These are phyloP conservation scores for Phytophthora pisi DNA, from an alignment of 352 stramenopile genomes.

Conservation along the genomic window DNA sequence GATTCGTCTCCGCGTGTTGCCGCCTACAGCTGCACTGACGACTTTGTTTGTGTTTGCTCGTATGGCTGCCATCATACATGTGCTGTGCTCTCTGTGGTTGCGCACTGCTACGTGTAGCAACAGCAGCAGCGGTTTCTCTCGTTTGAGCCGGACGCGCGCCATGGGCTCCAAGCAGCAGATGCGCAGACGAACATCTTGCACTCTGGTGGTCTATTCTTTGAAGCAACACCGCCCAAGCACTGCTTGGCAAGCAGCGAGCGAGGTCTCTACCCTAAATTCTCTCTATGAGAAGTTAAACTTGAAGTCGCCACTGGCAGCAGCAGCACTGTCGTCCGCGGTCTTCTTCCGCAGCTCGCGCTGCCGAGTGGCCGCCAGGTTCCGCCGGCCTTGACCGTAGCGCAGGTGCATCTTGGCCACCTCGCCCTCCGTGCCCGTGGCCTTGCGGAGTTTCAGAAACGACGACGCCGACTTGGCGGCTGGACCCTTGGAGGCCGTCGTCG, in stretches of 20 bases:
- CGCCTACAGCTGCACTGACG: background rate
- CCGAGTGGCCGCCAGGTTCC: slow-evolving; percentile 56
- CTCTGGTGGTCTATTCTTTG: slow-evolving; percentile 9
- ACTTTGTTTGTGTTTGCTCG: background rate
- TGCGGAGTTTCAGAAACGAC: slow-evolving; percentile 66
- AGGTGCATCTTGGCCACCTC: slow-evolving; percentile 79
- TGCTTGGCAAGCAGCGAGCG: background rate
- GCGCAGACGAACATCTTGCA: background rate
- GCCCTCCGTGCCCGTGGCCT: slow-evolving; percentile 65
- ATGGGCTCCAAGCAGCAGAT: background rate
- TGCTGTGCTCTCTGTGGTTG: background rate
- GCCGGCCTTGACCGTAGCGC: slow-evolving; percentile 61
- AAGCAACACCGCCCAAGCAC: slow-evolving; percentile 2
- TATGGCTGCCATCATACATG: background rate
- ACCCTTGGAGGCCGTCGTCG: slow-evolving; percentile 1
- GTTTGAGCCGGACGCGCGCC: background rate
- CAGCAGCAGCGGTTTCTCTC: background rate
- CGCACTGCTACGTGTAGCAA: background rate
- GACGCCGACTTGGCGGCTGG: slow-evolving; percentile 11
- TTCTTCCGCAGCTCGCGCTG: slow-evolving; percentile 54
- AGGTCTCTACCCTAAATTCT: background rate
- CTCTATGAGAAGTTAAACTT: slow-evolving; percentile 43
- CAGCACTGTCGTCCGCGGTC: background rate
- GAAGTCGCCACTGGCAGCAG: slow-evolving; percentile 23
- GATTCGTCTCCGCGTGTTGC: background rate